phyloP scores from a whole-genome alignment of 495 filamentous ascomycete species.

The Trichoderma erinaceum region DNA sequence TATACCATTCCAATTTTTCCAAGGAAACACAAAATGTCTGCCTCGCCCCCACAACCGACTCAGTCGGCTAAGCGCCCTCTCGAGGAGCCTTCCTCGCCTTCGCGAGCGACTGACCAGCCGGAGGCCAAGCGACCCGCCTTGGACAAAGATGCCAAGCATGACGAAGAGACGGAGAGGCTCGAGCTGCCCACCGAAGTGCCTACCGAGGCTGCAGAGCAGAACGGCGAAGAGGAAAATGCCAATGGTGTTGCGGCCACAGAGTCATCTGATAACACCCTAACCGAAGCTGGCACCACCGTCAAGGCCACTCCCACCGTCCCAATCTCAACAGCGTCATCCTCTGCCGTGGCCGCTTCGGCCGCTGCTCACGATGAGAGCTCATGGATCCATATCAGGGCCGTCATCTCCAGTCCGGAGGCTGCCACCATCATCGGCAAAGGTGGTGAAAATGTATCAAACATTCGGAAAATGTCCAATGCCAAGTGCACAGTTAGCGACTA shows the following conservation, averaged over 20 bases:
- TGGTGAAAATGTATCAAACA: slow-evolving; percentile 87
- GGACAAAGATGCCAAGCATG: slow-evolving; percentile 72
- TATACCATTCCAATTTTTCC: slow-evolving; percentile 25
- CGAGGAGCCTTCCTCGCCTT: slow-evolving; percentile 93
- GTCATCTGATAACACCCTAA: slow-evolving; percentile 59
- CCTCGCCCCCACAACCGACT: slow-evolving; percentile 44
- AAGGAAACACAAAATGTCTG: slow-evolving; percentile 41
- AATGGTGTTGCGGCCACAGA: slow-evolving; percentile 53
- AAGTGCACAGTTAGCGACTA: slow-evolving; percentile 99
- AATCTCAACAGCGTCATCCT: slow-evolving; percentile 24
- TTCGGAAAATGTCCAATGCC: slow-evolving; percentile 80
- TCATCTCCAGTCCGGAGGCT: slow-evolving; percentile 94
- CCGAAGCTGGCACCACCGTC: slow-evolving; percentile 58
- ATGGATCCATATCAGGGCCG: slow-evolving; percentile 94
- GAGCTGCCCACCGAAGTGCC: slow-evolving; percentile 35
- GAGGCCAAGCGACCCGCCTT: slow-evolving; percentile 95
- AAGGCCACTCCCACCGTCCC: slow-evolving; percentile 45
- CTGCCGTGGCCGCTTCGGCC: slow-evolving; percentile 33
- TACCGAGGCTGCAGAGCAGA: slow-evolving; percentile 23
- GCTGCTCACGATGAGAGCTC: slow-evolving; percentile 71
- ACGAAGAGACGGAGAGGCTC: slow-evolving; percentile 33
- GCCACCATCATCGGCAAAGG: slow-evolving; percentile 90
- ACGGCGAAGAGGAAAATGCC: slow-evolving; percentile 36
- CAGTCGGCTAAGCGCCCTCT: slow-evolving; percentile 81
- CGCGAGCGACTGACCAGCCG: slow-evolving; percentile 81